phyloP scores from a whole-genome alignment of 2,329 filamentous ascomycete genomes.

The Stachybotrys echinatus region DNA sequence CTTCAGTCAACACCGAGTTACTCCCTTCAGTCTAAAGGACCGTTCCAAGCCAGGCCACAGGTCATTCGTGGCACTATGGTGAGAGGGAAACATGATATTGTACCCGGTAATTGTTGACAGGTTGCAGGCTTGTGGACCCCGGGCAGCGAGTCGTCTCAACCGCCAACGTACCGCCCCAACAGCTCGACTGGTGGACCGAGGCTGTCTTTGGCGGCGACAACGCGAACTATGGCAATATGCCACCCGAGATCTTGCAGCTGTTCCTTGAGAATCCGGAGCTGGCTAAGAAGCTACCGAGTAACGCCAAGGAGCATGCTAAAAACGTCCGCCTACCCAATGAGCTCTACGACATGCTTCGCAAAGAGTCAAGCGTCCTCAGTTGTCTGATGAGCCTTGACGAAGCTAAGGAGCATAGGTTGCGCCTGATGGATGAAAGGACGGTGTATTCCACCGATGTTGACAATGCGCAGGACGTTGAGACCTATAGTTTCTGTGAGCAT shows the following conservation, averaged over 20 bases:
- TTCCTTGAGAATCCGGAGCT: background rate
- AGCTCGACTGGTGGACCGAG: background rate
- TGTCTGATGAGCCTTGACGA: slow-evolving; percentile 1
- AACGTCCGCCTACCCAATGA: background rate
- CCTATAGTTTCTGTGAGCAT: background rate
- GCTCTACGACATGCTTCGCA: background rate
- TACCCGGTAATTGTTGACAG: background rate
- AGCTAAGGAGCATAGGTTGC: slow-evolving; percentile 5
- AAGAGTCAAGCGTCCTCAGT: background rate
- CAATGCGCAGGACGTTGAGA: background rate
- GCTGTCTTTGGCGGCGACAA: background rate
- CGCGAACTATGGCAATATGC: background rate
- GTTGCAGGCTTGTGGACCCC: background rate
- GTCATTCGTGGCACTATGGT: background rate
- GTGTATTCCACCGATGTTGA: background rate
- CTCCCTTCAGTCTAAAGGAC: background rate
- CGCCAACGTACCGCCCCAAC: background rate
- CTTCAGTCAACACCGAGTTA: background rate
- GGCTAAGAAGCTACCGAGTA: background rate
- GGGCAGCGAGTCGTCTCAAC: background rate
- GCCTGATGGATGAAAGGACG: slow-evolving; percentile 4
- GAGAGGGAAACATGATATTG: background rate
- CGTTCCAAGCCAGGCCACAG: background rate
- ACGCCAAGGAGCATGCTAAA: background rate
- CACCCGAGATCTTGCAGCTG: background rate